Evolutionary conservation across 2,329 filamentous ascomycete genomes (phyloP).

Genomic region (Nectriaceae sp.): DNA sequence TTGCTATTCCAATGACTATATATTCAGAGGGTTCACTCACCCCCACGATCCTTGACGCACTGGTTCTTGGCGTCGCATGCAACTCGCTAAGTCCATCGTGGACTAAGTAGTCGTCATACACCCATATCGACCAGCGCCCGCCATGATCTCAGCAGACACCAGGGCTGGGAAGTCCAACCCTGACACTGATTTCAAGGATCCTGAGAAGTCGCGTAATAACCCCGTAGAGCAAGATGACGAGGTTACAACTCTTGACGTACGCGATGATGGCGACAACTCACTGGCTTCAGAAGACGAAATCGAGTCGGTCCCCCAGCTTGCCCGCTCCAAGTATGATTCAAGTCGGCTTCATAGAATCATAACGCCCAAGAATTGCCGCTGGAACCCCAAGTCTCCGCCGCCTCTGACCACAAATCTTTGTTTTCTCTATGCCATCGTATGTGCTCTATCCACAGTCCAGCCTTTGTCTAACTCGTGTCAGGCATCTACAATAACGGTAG

Average conservation of each 20-base stretch:
- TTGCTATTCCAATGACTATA: too few species aligned
- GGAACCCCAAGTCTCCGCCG: constrained; percentile 65
- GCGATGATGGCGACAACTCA: constrained; percentile 2
- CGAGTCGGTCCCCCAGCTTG: constrained; percentile 2
- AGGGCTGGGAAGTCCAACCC: too few species aligned
- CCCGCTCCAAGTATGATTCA: constrained; percentile 22
- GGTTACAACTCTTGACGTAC: neutral
- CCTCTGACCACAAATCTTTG: constrained; percentile 70
- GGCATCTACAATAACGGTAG: constrained; percentile 68
- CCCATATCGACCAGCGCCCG: too few species aligned
- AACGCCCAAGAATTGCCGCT: constrained; percentile 68
- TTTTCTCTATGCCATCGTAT: constrained; percentile 66
- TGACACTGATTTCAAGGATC: neutral
- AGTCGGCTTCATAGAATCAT: constrained; percentile 21
- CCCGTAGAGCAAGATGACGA: neutral
- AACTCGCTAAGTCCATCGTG: too few species aligned
- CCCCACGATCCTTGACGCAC: too few species aligned
- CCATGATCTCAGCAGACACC: too few species aligned
- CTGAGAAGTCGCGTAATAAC: neutral
- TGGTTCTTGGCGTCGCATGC: too few species aligned
- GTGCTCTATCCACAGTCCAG: constrained; percentile 9
- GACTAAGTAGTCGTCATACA: too few species aligned
- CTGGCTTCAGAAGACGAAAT: constrained; percentile 16
- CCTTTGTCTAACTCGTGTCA: constrained; percentile 21
- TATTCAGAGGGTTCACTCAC: too few species aligned